These are phyloP conservation scores for Pueraria montana DNA, from an alignment of 306 rosid genomes.

Conservation along the genomic window DNA sequence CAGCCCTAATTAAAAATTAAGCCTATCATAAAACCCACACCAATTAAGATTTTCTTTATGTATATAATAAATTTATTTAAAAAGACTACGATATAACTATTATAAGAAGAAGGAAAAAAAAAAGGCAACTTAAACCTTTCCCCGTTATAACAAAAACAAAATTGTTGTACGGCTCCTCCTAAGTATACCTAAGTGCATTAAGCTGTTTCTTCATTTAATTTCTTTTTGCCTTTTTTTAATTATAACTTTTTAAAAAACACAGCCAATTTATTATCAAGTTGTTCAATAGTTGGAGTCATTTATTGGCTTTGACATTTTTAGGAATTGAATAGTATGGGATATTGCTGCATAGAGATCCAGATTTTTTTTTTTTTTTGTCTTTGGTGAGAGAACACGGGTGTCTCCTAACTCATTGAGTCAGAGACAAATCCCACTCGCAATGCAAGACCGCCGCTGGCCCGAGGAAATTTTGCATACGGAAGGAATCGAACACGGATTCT, in stretches of 20 bases:
- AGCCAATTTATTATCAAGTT: neutral
- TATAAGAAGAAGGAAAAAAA: neutral
- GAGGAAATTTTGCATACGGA: too few relatives aligned
- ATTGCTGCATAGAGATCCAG: neutral
- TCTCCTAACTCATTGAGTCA: too few relatives aligned
- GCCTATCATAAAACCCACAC: neutral
- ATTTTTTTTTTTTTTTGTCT: too few relatives aligned
- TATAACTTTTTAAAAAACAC: neutral
- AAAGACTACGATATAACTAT: neutral
- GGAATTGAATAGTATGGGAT: neutral
- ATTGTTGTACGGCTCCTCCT: neutral
- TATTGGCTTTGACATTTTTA: slow-evolving; percentile 32
- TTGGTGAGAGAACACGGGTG: too few relatives aligned
- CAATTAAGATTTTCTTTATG: neutral
- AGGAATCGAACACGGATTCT: too few relatives aligned
- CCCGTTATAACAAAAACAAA: neutral
- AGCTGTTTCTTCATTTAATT: neutral
- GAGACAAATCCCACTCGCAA: too few relatives aligned
- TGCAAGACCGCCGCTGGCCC: too few relatives aligned
- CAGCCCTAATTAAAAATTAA: neutral
- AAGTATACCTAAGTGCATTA: neutral
- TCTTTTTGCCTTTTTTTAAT: neutral
- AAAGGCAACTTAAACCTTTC: neutral
- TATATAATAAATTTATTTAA: neutral
- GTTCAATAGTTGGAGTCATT: slow-evolving; percentile 24